Evolutionary conservation across 257 asterid species (phyloP).

Genomic region (Capsicum pubescens): DNA sequence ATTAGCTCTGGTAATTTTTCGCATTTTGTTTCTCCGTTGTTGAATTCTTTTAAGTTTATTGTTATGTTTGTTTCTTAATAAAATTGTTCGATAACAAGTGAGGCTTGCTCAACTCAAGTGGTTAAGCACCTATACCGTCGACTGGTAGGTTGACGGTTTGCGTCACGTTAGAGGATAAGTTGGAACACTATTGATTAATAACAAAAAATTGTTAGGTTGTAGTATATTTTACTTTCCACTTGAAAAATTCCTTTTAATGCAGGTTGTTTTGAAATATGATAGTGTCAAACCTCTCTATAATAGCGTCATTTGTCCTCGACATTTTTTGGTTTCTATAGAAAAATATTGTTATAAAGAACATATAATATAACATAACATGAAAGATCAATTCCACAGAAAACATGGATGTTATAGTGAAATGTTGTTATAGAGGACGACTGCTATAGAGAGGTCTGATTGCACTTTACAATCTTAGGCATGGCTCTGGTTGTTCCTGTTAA

Average conservation of each 20-base stretch:
- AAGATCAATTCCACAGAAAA: not conserved
- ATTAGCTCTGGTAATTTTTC: constrained; percentile 51
- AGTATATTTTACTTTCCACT: not conserved
- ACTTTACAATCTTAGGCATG: not conserved
- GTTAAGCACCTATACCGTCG: no score
- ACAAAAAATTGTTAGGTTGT: no score
- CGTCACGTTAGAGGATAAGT: no score
- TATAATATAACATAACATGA: not conserved
- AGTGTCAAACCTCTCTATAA: not conserved
- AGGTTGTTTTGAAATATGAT: not conserved
- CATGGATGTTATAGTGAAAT: not conserved
- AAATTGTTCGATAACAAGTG: not conserved
- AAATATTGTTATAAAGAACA: not conserved
- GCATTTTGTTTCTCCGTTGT: not conserved
- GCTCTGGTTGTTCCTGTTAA: not conserved
- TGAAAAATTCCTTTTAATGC: not conserved
- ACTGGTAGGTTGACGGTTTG: no score
- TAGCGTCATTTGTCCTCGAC: not conserved
- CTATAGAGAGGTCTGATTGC: not conserved
- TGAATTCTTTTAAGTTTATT: not conserved
- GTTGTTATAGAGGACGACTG: not conserved
- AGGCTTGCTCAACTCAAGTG: no score
- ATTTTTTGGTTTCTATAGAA: not conserved
- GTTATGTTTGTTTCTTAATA: not conserved
- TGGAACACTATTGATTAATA: no score